Conservation (phyloP, 1,139 yeast genomes). For the Suhomyces terraborum region DNA sequence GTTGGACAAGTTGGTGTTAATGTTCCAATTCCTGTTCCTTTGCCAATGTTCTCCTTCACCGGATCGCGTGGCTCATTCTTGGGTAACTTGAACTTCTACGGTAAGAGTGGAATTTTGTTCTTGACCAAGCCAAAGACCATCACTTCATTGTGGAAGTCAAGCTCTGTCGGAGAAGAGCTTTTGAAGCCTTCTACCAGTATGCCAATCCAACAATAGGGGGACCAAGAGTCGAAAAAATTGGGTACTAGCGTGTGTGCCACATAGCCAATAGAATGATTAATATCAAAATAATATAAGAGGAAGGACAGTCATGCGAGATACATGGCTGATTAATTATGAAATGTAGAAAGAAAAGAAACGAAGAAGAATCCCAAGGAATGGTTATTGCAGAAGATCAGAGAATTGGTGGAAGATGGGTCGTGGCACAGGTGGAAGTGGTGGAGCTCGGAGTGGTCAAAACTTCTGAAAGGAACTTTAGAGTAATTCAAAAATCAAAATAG, state of each 20-base stretch:
- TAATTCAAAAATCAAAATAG: too few relatives aligned
- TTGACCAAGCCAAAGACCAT: slow-evolving; percentile 78
- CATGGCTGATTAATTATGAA: not conserved
- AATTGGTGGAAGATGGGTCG: too few relatives aligned
- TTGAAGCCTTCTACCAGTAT: slow-evolving; percentile 60
- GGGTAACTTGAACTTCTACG: slow-evolving; percentile 80
- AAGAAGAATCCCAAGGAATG: too few relatives aligned
- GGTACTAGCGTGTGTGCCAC: not conserved
- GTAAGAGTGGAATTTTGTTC: slow-evolving; percentile 71
- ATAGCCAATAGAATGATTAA: not conserved
- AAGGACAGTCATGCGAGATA: not conserved
- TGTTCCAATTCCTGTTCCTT: slow-evolving; percentile 83
- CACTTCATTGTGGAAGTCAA: slow-evolving; percentile 68
- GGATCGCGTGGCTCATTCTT: slow-evolving; percentile 77
- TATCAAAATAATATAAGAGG: not conserved
- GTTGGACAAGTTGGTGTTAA: slow-evolving; percentile 81
- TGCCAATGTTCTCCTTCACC: slow-evolving; percentile 81
- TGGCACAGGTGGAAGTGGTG: too few relatives aligned
- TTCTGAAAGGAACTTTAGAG: too few relatives aligned
- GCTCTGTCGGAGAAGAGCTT: slow-evolving; percentile 50
- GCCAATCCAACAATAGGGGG: slow-evolving; percentile 56
- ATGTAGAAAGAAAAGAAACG: not conserved
- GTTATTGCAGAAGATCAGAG: too few relatives aligned
- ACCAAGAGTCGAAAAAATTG: not conserved
- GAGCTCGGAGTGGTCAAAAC: too few relatives aligned